These are phyloP conservation scores for Elaeis oleifera DNA, from an alignment of 202 grass and related monocot species.

Conservation along the genomic window DNA sequence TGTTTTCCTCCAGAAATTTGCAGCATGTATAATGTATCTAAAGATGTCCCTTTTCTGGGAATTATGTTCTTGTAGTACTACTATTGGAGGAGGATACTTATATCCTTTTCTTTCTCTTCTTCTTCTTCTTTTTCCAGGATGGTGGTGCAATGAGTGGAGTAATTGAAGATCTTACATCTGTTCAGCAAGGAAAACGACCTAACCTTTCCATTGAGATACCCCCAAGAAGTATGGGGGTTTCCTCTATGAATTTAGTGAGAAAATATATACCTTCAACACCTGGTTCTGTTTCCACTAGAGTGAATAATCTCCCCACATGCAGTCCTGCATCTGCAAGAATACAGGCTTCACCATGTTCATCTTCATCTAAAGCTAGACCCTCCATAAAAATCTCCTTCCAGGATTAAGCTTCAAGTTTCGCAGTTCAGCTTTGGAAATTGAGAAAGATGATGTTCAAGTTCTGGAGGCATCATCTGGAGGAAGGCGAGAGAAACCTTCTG, in stretches of 20 bases:
- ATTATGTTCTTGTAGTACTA: too few species aligned
- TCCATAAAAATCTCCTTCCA: conserved; percentile 41
- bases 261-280: conserved; percentile 24
- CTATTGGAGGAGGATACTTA: too few species aligned
- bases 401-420: conserved; percentile 56
- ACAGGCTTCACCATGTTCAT: conserved; percentile 29
- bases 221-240: conserved; percentile 3
- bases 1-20: too few species aligned
- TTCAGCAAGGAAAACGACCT: conserved; percentile 17
- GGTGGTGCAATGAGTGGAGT: not conserved
- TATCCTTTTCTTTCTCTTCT: conserved; percentile 3
- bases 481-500: conserved; percentile 29
- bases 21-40: too few species aligned
- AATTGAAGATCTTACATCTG: not conserved
- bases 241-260: conserved; percentile 13
- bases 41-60: too few species aligned
- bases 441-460: conserved; percentile 11
- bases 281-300: conserved; percentile 9
- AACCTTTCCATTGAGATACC: conserved; percentile 66
- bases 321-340: conserved; percentile 15
- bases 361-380: conserved; percentile 43
- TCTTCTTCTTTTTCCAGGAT: not conserved
- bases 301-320: not conserved
- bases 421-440: conserved; percentile 14
- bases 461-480: conserved; percentile 12